Evolutionary conservation across 768 basidiomycete genomes (phyloP).

Genomic region (Macrolepiota albuminosa): DNA sequence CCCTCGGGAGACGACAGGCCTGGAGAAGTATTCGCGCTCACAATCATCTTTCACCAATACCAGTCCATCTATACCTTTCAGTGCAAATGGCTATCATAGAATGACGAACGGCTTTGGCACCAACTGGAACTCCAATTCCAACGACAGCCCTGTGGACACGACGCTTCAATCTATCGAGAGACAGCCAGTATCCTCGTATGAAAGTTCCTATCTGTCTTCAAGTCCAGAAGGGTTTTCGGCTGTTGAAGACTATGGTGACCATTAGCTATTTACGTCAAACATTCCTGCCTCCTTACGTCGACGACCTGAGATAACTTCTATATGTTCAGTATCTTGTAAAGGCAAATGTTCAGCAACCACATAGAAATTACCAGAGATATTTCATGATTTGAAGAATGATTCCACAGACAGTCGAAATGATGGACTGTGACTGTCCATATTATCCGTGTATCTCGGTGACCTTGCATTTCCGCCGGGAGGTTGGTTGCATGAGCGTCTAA

Average conservation of each 20-base stretch:
- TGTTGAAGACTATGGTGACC: constrained; percentile 38
- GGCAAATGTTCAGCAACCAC: not conserved
- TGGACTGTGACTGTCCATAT: not conserved
- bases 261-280: constrained; percentile 18
- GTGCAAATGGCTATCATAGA: constrained; percentile 29
- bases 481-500: constrained; percentile 6
- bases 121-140: constrained; percentile 33
- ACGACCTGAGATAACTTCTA: constrained; percentile 3
- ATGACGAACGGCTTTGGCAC: constrained; percentile 33
- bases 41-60: constrained; percentile 29
- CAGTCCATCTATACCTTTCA: constrained; percentile 32
- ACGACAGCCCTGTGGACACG: constrained; percentile 26
- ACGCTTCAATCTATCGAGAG: constrained; percentile 26
- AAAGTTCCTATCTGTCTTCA: constrained; percentile 27
- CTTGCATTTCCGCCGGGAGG: constrained; percentile 7
- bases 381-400: not conserved
- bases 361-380: not conserved
- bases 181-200: constrained; percentile 12
- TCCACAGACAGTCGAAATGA: not conserved
- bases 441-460: constrained; percentile 9
- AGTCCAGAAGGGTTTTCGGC: constrained; percentile 40
- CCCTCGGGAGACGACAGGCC: constrained; percentile 27
- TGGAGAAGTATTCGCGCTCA: constrained; percentile 28
- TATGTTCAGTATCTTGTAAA: constrained; percentile 1
- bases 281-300: not conserved